Conservation (phyloP, 345 rosid genomes). For the Rhizophora mangle region DNA sequence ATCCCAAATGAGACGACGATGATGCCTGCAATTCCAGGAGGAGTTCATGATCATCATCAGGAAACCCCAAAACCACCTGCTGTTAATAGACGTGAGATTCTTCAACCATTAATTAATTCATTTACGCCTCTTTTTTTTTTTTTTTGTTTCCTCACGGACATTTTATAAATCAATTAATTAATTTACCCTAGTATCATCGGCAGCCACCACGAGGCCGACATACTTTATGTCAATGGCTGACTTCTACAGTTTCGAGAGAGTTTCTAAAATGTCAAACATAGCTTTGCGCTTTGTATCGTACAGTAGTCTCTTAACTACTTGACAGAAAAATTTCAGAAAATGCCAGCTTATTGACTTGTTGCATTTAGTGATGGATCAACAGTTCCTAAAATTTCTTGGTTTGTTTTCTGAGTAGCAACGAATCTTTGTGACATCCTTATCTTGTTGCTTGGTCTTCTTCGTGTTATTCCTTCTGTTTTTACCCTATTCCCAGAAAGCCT, state of each 20-base stretch:
- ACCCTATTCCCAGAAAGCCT: constrained; percentile 2
- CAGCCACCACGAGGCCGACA: neutral
- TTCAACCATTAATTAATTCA: neutral
- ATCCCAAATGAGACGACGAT: constrained; percentile 41
- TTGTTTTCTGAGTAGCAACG: neutral
- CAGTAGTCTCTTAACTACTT: neutral
- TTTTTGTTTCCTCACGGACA: neutral
- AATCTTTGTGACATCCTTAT: constrained; percentile 9
- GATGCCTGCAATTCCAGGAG: constrained; percentile 50
- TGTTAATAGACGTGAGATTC: constrained; percentile 76
- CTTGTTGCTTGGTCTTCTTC: constrained; percentile 14
- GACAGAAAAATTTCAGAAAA: neutral
- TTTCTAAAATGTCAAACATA: neutral
- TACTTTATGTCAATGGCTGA: neutral
- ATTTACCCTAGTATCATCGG: neutral
- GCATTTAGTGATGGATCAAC: constrained; percentile 2
- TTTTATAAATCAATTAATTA: neutral
- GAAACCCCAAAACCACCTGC: constrained; percentile 69
- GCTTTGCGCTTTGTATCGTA: neutral
- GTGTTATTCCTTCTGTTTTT: neutral
- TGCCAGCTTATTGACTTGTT: neutral
- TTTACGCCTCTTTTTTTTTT: neutral
- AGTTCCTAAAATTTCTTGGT: constrained; percentile 13
- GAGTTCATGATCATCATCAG: constrained; percentile 19
- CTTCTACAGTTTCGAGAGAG: neutral